phyloP scores from a whole-genome alignment of 1,139 yeast species.

The Hansenula sp. region DNA sequence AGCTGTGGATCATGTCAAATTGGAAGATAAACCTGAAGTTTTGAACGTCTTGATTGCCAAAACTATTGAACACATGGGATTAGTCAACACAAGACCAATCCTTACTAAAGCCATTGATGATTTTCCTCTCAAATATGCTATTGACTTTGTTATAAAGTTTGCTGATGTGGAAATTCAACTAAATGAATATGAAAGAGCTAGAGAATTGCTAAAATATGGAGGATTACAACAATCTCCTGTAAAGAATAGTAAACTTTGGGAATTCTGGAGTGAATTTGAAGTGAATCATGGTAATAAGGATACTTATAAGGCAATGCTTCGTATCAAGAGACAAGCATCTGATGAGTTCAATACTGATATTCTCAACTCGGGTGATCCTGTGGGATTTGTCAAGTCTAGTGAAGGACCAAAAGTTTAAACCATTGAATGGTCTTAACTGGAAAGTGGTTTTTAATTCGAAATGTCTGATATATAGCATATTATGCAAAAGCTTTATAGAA shows the following conservation, averaged over 20 bases:
- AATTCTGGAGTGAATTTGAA: constrained; percentile 72
- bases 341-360: constrained; percentile 32
- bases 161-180: constrained; percentile 44
- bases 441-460: no score
- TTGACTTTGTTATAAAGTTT: constrained; percentile 33
- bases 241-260: constrained; percentile 42
- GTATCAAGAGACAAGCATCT: constrained; percentile 52
- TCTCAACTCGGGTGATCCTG: constrained; percentile 34
- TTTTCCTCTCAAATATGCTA: constrained; percentile 32
- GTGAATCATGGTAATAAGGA: constrained; percentile 63
- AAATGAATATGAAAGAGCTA: constrained; percentile 51
- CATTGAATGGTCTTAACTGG: no score
- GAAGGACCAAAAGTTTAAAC: constrained; percentile 27
- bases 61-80: constrained; percentile 26
- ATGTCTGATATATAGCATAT: not conserved
- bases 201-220: constrained; percentile 52
- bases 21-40: constrained; percentile 11
- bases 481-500: no score
- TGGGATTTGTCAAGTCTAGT: constrained; percentile 54
- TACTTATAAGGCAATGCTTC: constrained; percentile 71
- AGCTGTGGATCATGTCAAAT: constrained; percentile 32
- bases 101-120: constrained; percentile 39
- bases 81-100: constrained; percentile 32
- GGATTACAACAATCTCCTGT: constrained; percentile 42
- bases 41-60: constrained; percentile 15